Conservation (phyloP, 176 grass and related monocot genomes). For the sorghum (Sorghum bicolor) region Sorghum_bicolor_NCBIv3 NC_012870.2:10629001-10629500, state of each 20-base stretch:
- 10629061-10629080: slow-evolving; percentile 3
- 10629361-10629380: slow-evolving; percentile 19
- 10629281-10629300: background rate
- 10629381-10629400: slow-evolving; percentile 5
- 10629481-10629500: background rate
- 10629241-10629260: background rate
- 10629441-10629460: background rate
- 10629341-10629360: background rate
- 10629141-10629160: background rate
- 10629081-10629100: background rate
- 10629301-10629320: background rate
- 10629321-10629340: background rate
- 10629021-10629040: slow-evolving; percentile 18
- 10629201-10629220: background rate
- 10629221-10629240: slow-evolving; percentile 1
- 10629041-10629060: background rate
- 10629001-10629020: slow-evolving; percentile 20
- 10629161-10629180: slow-evolving; percentile 9
- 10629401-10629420: slow-evolving; percentile 23
- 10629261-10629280: slow-evolving; percentile 24
- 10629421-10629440: slow-evolving; percentile 6
- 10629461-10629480: background rate
- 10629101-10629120: slow-evolving; percentile 1
- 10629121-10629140: slow-evolving; percentile 16
- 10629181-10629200: background rate